Base-by-base conservation (phyloP, 2,329 filamentous ascomycete species). In the Colletotrichum scovillei region DNA sequence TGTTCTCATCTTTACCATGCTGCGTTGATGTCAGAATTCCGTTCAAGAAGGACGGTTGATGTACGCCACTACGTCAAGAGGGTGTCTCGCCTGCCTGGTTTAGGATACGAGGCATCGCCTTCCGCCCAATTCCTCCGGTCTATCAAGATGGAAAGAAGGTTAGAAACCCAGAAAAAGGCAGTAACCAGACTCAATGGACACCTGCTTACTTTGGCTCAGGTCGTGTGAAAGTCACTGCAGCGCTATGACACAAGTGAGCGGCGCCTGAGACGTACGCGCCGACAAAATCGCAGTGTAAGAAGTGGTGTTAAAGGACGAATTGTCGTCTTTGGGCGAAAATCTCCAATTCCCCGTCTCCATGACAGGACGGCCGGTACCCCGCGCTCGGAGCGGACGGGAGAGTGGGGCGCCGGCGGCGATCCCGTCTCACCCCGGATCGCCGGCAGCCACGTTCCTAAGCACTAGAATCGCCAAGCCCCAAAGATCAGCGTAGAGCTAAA, bases 61-160 rank as follows among this genome's bases (percentile, higher is more conserved):
- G 16, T 49, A 19, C 42, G 42, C 42, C 16, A 46, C 42, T n/a
- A 19, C 32, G 14, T 62, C 9, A 26, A 24, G 4, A 26, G 1
- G 6, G 8, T 53, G 22, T 69, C 64, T 72, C 3, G 69, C 64
- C 64, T 58, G 69, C 69, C 56, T 68, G 57, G 22, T 69, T 68
- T 22, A 68, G 52, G 30, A 57, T 63, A 69, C 69, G 69, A 63
- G 69, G 65, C 69, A 69, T 63, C 12, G 16, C 28, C 9, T 46
- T 7, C 8, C 16, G 32, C 32, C 28, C 35, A 24, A 49, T 19
- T 14, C 38, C 22, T 26, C 0, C 14, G 57, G 56, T 68, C 32
- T 46, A 3, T 5, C 2, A 42, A 16, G 14, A 12, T n/a, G 5
- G 46, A 16, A n/a, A 16, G 16, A 19, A 9, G 35, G 9, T 24